Evolutionary conservation across 768 basidiomycete genomes (phyloP), one percentile per base, ranked within the genome.

Genomic region (Boletales sp.): DNA sequence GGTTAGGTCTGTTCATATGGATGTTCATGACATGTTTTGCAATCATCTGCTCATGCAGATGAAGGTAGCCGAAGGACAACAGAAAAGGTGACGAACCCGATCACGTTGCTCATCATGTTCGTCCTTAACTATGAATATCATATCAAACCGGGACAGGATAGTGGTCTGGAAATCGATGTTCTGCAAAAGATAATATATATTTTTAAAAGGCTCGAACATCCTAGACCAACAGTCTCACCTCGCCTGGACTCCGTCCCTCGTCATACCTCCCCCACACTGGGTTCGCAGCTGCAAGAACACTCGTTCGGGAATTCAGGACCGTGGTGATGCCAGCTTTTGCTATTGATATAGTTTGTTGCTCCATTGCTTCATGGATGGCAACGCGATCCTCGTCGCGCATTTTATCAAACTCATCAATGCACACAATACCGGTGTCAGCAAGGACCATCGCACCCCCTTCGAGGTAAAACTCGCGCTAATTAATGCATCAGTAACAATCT

Each of bases 391-490:
- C 95, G 58, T 99, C 97, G 35, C 95, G 79, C 97, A 99, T 99
- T 75, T 99, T 99, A 72, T 99, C 97, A 60, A 99, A 99, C 68
- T 99, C 97, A 60, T 99, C 97, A 63, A 99, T 99, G 63, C 97
- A 98, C 35, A 98, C 97, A 13, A 99, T 94, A 27, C 97, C 97
- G 12, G 90, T 90, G 65, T 99, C 97, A 1, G 97, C 97, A 34
- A 98, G 82, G 7, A 99, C 97, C 97, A 99, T 98, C 2, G 97
- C 97, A 19, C 97, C 97, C 8, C 97, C 97, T 75, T 99, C 97
- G 7, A 99, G 80, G 70, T 97, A 98, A 70, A 99, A 98, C 68
- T 99, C 97, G 40, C 97, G 83, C 94, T 97, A 54, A 21, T 53
- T 12, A 47, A 50, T 29, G 8, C 29, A 19, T 52, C 15, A 64